Evolutionary conservation across 2,329 filamentous ascomycete species (phyloP).

Genomic region (Fusarium mexicanum): DNA sequence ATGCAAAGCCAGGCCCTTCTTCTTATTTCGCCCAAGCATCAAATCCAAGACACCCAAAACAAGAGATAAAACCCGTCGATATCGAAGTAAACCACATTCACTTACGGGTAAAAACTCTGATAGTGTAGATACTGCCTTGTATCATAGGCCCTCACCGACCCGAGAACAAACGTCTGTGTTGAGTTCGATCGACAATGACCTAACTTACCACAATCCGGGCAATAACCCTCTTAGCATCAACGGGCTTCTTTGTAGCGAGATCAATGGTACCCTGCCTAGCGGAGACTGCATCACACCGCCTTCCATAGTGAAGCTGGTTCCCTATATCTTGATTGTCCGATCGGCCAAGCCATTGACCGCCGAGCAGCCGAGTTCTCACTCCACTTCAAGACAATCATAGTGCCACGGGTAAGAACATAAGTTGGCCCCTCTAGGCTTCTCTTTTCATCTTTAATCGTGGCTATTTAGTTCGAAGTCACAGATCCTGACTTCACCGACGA

Average conservation of each 20-base stretch:
- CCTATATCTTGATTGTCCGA: neutral
- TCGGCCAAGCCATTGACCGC: neutral
- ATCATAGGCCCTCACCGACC: neutral
- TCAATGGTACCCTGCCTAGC: neutral
- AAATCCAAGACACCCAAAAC: neutral
- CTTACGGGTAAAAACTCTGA: too few relatives aligned
- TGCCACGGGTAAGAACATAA: neutral
- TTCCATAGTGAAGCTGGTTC: neutral
- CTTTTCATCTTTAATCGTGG: neutral
- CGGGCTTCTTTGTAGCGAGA: neutral
- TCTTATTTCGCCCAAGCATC: neutral
- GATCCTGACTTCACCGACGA: neutral
- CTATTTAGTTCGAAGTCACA: neutral
- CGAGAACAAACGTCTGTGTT: neutral
- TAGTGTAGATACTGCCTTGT: neutral
- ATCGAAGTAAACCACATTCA: too few relatives aligned
- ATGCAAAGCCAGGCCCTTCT: neutral
- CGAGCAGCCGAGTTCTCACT: neutral
- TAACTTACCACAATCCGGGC: too few relatives aligned
- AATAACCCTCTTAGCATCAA: neutral
- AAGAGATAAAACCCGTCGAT: neutral
- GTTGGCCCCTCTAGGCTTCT: accelerated
- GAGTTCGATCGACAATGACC: neutral
- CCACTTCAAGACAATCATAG: neutral
- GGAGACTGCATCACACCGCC: neutral